Base-by-base conservation (phyloP, 345 rosid genomes). In the Corymbia maculata region DNA sequence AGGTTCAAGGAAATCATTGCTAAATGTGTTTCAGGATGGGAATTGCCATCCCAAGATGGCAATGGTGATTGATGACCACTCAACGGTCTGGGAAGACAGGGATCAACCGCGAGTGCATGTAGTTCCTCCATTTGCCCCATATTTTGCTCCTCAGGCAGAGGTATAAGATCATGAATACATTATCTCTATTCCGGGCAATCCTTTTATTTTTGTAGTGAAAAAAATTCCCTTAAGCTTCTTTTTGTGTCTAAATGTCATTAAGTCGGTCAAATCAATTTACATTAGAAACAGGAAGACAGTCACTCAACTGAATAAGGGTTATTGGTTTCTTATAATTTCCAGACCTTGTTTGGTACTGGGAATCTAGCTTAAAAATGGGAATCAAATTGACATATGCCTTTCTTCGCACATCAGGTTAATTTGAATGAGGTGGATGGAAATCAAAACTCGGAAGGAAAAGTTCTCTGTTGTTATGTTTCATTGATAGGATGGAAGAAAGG, bases 121-220 rank as follows among this genome's bases (percentile, higher is more conserved):
- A 55, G 99, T 98, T 89, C 97, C 98, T 84, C 92, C 99, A 47
- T 98, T 97, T 90, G 90, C 94, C 87, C 99, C 99, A 3, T 98
- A 98, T 92, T 95, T 94, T 92, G 97, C 99, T 92, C 99, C 99
- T 90, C 99, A 94, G 89, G 99, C 99, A 8, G 99, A 98, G 99
- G 99, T 93, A 92, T 87, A 87, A 8, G 66, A 80, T 87, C 84
- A 44, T 91, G 57, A 79, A 75, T 85, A 79, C 70, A 88, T 52
- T 57, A 57, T 19, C 3, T 45, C 51, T 22, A 6, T 82, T 79
- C 13, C 11, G 85, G 85, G 21, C 15, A 79, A 52, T 44, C 51
- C 16, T 11, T 9, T 44, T 80, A 8, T 82, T 82, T 21, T 47
- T 21, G 13, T 82, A 22, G 85, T 24, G 50, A 44, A 82, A 47